Evolutionary conservation across 2,329 filamentous ascomycete species (phyloP).

Genomic region (Magnaporthiopsis rhizophila): DNA sequence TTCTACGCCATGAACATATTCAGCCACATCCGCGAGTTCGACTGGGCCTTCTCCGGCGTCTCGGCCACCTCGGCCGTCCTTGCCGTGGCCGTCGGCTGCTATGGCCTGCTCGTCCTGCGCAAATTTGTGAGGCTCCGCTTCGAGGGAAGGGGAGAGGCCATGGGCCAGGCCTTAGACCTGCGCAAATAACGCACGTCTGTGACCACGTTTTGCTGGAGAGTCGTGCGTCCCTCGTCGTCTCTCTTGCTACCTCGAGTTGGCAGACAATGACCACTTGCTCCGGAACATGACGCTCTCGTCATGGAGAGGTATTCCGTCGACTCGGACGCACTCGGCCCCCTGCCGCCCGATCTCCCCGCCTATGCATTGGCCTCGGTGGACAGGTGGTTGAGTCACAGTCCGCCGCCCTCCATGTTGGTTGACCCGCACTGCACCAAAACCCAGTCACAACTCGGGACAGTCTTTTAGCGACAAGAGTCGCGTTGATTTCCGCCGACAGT

Average conservation of each 20-base stretch:
- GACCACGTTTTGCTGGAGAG: neutral
- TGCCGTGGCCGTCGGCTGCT: constrained; percentile 70
- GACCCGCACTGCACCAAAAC: neutral
- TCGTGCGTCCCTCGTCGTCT: neutral
- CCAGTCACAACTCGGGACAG: neutral
- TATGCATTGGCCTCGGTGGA: neutral
- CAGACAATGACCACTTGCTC: too few species aligned
- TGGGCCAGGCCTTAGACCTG: neutral
- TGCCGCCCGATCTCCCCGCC: too few species aligned
- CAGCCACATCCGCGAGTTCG: constrained; percentile 93
- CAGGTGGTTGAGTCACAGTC: neutral
- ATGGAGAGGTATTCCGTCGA: neutral
- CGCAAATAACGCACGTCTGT: neutral
- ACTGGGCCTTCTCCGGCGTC: constrained; percentile 75
- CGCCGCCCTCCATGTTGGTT: neutral
- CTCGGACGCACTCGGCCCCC: neutral
- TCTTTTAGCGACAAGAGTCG: neutral
- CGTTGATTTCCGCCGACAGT: neutral
- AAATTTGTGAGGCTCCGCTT: constrained; percentile 36
- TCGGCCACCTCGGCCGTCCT: constrained; percentile 64
- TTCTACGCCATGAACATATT: constrained; percentile 99
- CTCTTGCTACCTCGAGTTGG: too few species aligned
- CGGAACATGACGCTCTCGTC: neutral
- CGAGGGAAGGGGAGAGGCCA: constrained; percentile 15
- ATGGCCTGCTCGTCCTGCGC: constrained; percentile 74